Evolutionary conservation across 805 yeast species (phyloP).

Genomic region (Saccharomyces paradoxus): DNA sequence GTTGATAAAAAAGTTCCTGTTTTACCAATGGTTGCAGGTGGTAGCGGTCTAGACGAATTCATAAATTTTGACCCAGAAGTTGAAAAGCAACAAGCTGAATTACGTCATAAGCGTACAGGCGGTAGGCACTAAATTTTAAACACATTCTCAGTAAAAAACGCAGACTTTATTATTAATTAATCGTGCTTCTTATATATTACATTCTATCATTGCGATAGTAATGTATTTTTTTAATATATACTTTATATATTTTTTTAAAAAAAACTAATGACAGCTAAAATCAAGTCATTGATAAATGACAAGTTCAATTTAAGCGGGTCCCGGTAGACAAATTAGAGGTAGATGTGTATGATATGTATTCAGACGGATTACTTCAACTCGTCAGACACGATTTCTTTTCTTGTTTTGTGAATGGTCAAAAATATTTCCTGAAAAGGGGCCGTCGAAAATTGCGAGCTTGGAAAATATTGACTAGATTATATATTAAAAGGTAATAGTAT

Average conservation of each 20-base stretch:
- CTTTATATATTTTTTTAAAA: not conserved
- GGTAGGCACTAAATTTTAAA: conserved; percentile 46
- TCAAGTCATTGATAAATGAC: not conserved
- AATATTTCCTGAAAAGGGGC: not conserved
- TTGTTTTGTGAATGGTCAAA: not conserved
- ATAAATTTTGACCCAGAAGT: conserved; percentile 77
- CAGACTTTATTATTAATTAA: not conserved
- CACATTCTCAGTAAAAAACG: not conserved
- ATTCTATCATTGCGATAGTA: not conserved
- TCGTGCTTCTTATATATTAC: not conserved
- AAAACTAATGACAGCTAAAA: not conserved
- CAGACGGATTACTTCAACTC: not conserved
- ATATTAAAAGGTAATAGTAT: not conserved
- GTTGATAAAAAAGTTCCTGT: conserved; percentile 91
- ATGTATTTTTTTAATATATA: not conserved
- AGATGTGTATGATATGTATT: not conserved
- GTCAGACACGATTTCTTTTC: not conserved
- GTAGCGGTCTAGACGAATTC: conserved; percentile 89
- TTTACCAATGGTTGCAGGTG: conserved; percentile 96
- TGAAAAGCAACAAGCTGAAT: conserved; percentile 59
- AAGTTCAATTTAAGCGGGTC: not conserved
- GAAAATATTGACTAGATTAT: not conserved
- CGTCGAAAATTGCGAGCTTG: not conserved
- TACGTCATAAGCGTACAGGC: conserved; percentile 64
- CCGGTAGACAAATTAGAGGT: not conserved